These are phyloP conservation scores for Monascus ruber DNA, from an alignment of 2,329 filamentous ascomycete species.

Conservation along the genomic window DNA sequence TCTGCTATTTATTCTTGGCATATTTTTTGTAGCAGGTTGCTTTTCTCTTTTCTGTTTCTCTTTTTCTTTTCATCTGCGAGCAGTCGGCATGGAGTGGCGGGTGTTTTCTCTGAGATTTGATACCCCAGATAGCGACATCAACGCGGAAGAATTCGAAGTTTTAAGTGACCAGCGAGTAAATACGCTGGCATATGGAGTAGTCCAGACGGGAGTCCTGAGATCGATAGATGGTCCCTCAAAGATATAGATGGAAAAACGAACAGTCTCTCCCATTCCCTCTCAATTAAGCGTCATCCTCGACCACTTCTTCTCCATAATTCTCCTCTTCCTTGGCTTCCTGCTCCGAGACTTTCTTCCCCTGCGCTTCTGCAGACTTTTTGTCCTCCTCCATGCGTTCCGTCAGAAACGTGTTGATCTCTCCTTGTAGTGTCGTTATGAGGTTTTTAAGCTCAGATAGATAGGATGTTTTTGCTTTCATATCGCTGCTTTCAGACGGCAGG, in stretches of 20 bases:
- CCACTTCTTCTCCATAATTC: slow-evolving; percentile 73
- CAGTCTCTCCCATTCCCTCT: too few relatives aligned
- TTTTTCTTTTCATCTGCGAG: slow-evolving; percentile 4
- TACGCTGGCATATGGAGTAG: too few relatives aligned
- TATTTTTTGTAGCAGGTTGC: too few relatives aligned
- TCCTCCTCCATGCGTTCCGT: slow-evolving; percentile 54
- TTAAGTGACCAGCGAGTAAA: too few relatives aligned
- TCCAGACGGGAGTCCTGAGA: too few relatives aligned
- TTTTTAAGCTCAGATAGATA: slow-evolving; percentile 43
- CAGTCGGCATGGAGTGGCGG: slow-evolving; percentile 8
- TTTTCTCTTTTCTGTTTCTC: slow-evolving; percentile 10
- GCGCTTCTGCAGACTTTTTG: slow-evolving; percentile 30
- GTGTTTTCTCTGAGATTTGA: slow-evolving; percentile 19
- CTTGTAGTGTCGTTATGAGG: slow-evolving; percentile 41
- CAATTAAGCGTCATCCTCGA: slow-evolving; percentile 49
- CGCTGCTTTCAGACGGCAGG: slow-evolving; percentile 7
- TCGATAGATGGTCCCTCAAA: slow-evolving; percentile 5
- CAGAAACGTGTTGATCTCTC: slow-evolving; percentile 47
- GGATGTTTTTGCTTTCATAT: slow-evolving; percentile 35
- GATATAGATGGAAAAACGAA: slow-evolving; percentile 3
- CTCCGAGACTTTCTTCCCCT: slow-evolving; percentile 23
- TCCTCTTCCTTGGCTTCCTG: slow-evolving; percentile 37
- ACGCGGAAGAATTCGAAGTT: too few relatives aligned
- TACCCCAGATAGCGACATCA: slow-evolving; percentile 16
- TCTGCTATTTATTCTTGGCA: too few relatives aligned